Percentiles rank a stretch among this genome's conserved stretches.
These are phyloP conservation scores for Benincasa hispida DNA, from an alignment of 306 rosid genomes.

Conservation along the genomic window DNA sequence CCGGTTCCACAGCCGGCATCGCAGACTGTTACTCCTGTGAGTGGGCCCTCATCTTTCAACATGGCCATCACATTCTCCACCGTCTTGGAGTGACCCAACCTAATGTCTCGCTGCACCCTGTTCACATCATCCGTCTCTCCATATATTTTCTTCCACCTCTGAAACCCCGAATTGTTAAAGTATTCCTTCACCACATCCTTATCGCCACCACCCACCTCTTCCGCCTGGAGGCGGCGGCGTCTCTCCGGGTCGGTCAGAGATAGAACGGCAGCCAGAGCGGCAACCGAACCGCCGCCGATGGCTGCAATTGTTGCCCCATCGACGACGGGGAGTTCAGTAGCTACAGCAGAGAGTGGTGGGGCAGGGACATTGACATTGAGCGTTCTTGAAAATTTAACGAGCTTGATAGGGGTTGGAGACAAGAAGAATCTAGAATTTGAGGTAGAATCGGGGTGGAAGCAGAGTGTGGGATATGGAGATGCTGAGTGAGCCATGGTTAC, in stretches of 20 bases:
- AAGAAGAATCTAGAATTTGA: constrained; percentile 12
- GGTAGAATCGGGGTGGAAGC: constrained; percentile 12
- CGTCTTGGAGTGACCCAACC: constrained; percentile 78
- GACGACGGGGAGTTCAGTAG: constrained; percentile 36
- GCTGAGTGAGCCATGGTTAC: constrained; percentile 39
- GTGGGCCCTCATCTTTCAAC: constrained; percentile 59
- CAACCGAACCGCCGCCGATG: constrained; percentile 58
- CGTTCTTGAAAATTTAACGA: constrained; percentile 8
- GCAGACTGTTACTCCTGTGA: constrained; percentile 54
- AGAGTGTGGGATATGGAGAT: constrained; percentile 18
- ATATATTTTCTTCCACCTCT: constrained; percentile 90
- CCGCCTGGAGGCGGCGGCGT: constrained; percentile 67
- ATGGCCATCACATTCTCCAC: constrained; percentile 58
- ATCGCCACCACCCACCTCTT: constrained; percentile 87
- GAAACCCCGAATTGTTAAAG: constrained; percentile 83
- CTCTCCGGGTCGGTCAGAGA: constrained; percentile 75
- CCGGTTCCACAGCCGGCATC: constrained; percentile 99
- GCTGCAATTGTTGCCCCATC: constrained; percentile 66
- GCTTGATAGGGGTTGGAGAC: constrained; percentile 17
- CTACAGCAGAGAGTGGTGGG: constrained; percentile 46
- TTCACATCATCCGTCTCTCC: constrained; percentile 90
- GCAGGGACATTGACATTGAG: neutral
- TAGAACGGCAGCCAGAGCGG: constrained; percentile 54
- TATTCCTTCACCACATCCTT: constrained; percentile 89
- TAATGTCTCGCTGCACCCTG: constrained; percentile 64